Evolutionary conservation across 2,329 filamentous ascomycete species (phyloP).

Genomic region (Tricladium varicosporioides): DNA sequence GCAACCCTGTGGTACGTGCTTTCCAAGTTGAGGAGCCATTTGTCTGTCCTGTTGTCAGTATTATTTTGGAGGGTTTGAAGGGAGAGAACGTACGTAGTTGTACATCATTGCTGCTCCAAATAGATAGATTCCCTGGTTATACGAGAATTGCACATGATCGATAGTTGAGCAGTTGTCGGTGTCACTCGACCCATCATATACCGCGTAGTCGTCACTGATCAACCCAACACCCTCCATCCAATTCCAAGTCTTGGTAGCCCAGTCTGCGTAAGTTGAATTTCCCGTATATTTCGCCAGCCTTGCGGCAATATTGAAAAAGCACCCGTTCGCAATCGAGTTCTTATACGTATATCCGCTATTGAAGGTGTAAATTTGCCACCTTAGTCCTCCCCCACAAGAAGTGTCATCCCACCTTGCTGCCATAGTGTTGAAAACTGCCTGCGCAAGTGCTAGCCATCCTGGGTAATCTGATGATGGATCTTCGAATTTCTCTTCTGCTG

Average conservation of each 20-base stretch:
- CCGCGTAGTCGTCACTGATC: conserved; percentile 50
- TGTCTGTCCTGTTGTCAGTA: conserved; percentile 21
- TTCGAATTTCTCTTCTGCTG: conserved; percentile 63
- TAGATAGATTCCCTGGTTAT: conserved; percentile 66
- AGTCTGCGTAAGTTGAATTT: conserved; percentile 73
- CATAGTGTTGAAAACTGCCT: conserved; percentile 71
- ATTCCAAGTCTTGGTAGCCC: conserved; percentile 71
- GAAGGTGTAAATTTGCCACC: conserved; percentile 82
- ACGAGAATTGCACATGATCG: conserved; percentile 63
- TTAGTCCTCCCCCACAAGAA: conserved; percentile 70
- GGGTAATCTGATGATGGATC: conserved; percentile 54
- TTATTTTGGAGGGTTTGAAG: conserved; percentile 3
- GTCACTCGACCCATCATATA: conserved; percentile 61
- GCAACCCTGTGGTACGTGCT: conserved; percentile 52
- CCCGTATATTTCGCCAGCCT: conserved; percentile 73
- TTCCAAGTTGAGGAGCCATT: conserved; percentile 47
- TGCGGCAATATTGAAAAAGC: conserved; percentile 60
- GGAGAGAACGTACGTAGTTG: conserved; percentile 44
- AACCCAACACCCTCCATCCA: conserved; percentile 60
- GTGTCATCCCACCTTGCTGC: conserved; percentile 67
- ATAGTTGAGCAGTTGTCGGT: conserved; percentile 55
- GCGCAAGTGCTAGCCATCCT: conserved; percentile 68
- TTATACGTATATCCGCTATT: conserved; percentile 80
- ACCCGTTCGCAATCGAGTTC: conserved; percentile 60
- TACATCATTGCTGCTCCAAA: conserved; percentile 50